Percentiles rank a stretch among this genome's conserved stretches.
Conservation (phyloP, 2,329 filamentous ascomycete species). For the Aspergillus pseudoterreus region DNA sequence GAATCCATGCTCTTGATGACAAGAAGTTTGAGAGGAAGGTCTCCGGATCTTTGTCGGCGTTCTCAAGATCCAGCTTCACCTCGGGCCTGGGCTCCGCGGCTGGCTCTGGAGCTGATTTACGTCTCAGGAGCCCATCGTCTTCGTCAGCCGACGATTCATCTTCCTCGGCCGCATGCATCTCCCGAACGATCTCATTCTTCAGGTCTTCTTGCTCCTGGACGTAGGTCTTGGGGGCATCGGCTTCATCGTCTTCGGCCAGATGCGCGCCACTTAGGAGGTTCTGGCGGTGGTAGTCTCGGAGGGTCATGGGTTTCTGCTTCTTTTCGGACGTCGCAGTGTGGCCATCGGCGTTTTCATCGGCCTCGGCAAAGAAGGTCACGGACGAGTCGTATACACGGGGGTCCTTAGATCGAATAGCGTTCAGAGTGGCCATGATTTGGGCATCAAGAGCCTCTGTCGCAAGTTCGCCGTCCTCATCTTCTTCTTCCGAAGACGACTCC, state of each 20-base stretch:
- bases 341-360: slow-evolving; percentile 51
- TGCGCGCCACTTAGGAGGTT: slow-evolving; percentile 74
- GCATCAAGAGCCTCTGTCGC: slow-evolving; percentile 80
- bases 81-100: slow-evolving; percentile 38
- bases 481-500: slow-evolving; percentile 70
- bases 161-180: slow-evolving; percentile 67
- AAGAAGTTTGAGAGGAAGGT: slow-evolving; percentile 94
- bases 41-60: slow-evolving; percentile 85
- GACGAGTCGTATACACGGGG: slow-evolving; percentile 82
- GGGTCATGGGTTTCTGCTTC: slow-evolving; percentile 77
- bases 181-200: slow-evolving; percentile 71
- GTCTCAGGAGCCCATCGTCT: slow-evolving; percentile 66
- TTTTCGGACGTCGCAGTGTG: slow-evolving; percentile 42
- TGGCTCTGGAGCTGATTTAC: slow-evolving; percentile 55
- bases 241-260: slow-evolving; percentile 50
- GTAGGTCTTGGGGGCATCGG: slow-evolving; percentile 63
- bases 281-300: slow-evolving; percentile 88
- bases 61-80: slow-evolving; percentile 63
- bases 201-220: slow-evolving; percentile 82
- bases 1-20: slow-evolving; percentile 84
- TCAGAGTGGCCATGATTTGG: slow-evolving; percentile 80
- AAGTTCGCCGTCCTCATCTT: slow-evolving; percentile 86
- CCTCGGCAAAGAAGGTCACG: slow-evolving; percentile 70
- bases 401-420: slow-evolving; percentile 86
- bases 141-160: slow-evolving; percentile 48